A percentile compares a stretch with the other conserved stretches of the same genome.
These are phyloP conservation scores for Cornus controversa DNA, from an alignment of 148 eudicot species.

Conservation along the genomic window DNA sequence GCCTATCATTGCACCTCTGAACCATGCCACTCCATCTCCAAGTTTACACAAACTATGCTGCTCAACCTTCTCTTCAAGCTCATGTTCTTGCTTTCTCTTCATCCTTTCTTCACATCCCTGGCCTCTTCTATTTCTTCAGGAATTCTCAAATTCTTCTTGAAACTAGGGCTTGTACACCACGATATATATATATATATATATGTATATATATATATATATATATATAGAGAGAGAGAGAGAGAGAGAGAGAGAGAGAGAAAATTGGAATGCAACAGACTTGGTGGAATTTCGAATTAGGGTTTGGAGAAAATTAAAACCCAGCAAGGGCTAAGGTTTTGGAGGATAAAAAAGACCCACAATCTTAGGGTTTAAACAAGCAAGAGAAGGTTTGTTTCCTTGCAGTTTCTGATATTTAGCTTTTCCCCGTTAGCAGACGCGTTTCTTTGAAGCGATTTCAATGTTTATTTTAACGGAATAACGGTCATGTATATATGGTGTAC, in stretches of 20 bases:
- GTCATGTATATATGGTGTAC: constrained; percentile 10
- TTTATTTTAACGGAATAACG: constrained; percentile 32
- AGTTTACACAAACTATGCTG: constrained; percentile 3
- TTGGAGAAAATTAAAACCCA: neutral
- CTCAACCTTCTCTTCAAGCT: constrained; percentile 2
- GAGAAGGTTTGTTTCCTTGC: neutral
- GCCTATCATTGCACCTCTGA: constrained; percentile 32
- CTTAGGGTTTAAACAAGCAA: constrained; percentile 5
- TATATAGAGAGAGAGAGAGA: too few relatives aligned
- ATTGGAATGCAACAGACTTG: too few relatives aligned
- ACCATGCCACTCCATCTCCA: constrained; percentile 43
- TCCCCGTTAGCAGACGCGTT: constrained; percentile 9
- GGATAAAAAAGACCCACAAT: neutral
- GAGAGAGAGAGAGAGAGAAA: too few relatives aligned
- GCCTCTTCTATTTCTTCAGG: neutral
- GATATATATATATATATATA: neutral
- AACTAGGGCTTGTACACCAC: neutral
- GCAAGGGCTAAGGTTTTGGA: neutral
- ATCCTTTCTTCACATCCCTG: neutral
- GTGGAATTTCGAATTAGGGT: neutral
- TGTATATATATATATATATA: too few relatives aligned
- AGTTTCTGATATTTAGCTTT: neutral
- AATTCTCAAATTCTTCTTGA: neutral
- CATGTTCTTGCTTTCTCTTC: constrained; percentile 16
- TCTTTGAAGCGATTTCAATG: neutral